Base-by-base conservation (phyloP, 2,329 filamentous ascomycete genomes). In the Graphilbum sp. region DNA sequence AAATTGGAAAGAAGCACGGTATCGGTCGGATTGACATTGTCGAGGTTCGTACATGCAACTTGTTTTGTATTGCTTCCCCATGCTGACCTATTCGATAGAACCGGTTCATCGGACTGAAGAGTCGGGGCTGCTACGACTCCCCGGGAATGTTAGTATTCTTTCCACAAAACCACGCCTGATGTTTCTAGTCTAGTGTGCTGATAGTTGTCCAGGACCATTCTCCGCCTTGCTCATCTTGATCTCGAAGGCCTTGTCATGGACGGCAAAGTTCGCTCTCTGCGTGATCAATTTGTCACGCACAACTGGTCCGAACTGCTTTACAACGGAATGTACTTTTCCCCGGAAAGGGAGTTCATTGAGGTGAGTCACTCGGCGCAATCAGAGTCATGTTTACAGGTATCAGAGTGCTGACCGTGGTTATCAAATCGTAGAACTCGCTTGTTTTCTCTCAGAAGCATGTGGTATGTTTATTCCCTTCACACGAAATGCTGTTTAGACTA, bases 1-100 rank as follows among this genome's bases (percentile, higher is more conserved):
- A 71, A 42, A 77, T 88, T 46, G 83, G 72, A 46, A 69, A 72
- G 55, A 68, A 64, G 46, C 65, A 85, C 61, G 83, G 83, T 54
- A 72, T 88, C 47, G 83, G 82, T 50, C 67, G 83, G 51, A 78
- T 88, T 47, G 82, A 88, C 57, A 88, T 88, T 53, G 81, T 87
- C 43, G 80, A 85, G 37, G 39, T 41, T n/a, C 4, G 39, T 35
- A 6, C 19, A 20, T 43, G 35, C 30, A 12, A 25, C 12, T 25
- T 25, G 23, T 25, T 25, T 25, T 25, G 23, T 12, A 7, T 25
- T 25, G 7, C 7, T 7, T 25, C 23, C 12, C 12, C 12, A 25
- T 13, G 8, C 16, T 17, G 7, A n/a, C n/a, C n/a, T n/a, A n/a
- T n/a, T n/a, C n/a, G n/a, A n/a, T n/a, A n/a, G 52, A 81, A 82